Evolutionary conservation across 306 rosid species (phyloP).

Genomic region (Quercus cerris): DNA sequence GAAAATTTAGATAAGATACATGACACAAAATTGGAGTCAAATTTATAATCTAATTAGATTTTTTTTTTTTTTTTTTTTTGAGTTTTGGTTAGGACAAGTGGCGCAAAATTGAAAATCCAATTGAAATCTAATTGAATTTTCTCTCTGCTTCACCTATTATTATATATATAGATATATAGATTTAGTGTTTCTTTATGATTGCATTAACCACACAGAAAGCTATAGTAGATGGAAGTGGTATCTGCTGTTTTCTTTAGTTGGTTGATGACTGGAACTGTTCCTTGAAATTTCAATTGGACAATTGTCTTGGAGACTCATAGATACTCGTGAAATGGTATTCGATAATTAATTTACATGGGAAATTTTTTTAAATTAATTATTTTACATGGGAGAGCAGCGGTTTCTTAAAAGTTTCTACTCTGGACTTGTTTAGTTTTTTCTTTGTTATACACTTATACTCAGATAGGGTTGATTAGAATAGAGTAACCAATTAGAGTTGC

Average conservation of each 20-base stretch:
- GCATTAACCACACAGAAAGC: background rate
- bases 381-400: background rate
- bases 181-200: background rate
- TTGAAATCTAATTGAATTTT: too few species aligned
- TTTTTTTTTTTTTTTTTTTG: too few species aligned
- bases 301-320: background rate
- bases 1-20: too few species aligned
- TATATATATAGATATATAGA: too few species aligned
- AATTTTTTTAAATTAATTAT: too few species aligned
- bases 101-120: too few species aligned
- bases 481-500: too few species aligned
- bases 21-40: too few species aligned
- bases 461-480: background rate
- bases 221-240: background rate
- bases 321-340: background rate
- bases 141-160: too few species aligned
- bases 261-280: background rate
- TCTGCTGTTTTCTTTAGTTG: background rate
- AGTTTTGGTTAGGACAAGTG: too few species aligned
- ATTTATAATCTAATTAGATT: too few species aligned
- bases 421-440: background rate
- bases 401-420: too few species aligned
- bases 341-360: background rate
- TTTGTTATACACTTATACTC: background rate
- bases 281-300: background rate